Base-by-base conservation (phyloP, 257 asterid species). In the Solanum pinnatisectum region DNA sequence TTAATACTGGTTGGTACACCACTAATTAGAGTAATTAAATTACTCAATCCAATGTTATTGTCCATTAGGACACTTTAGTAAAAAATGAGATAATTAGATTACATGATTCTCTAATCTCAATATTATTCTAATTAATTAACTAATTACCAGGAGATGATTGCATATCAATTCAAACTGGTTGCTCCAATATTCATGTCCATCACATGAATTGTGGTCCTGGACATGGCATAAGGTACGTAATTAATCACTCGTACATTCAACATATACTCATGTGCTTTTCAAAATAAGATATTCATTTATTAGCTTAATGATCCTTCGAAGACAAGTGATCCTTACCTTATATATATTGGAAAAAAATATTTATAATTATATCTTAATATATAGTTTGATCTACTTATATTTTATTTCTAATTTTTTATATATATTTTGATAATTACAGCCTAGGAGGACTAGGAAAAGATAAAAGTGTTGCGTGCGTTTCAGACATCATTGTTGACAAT, bases 201-300 rank as follows among this genome's bases (percentile, higher is more conserved):
- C 93, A 96, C 87, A 89, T 95, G 44, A 93, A 90, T 39, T 96
- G 98, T 87, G 98, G 98, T 40, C 98, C 98, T 78, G 98, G 98
- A 25, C 98, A 96, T 89, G 98, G 98, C 68, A 95, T 96, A 88
- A 96, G 98, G 98, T 94, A 71, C 20, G 5, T 70, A 91, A 91
- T 25, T 37, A 33, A 23, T 79, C 12, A n/a, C 33, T 72, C 27
- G 3, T 5, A 46, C 4, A 46, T 15, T 49, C 22, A 49, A 49
- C 7, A 49, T 49, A 49, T 49, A 46, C 1, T 46, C 59, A 46
- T 46, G 20, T 46, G 59, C 20, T 46, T 46, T 46, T 46, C 59
- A 46, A 14, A 46, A 5, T 46, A 2, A 46, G 60, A 1, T 49
- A 18, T 30, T 63, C 5, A 5, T 65, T 20, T 40, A 40, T 10